Conservation (phyloP, 2,329 filamentous ascomycete genomes). For the Cylindrodendrum hubeiense region DNA sequence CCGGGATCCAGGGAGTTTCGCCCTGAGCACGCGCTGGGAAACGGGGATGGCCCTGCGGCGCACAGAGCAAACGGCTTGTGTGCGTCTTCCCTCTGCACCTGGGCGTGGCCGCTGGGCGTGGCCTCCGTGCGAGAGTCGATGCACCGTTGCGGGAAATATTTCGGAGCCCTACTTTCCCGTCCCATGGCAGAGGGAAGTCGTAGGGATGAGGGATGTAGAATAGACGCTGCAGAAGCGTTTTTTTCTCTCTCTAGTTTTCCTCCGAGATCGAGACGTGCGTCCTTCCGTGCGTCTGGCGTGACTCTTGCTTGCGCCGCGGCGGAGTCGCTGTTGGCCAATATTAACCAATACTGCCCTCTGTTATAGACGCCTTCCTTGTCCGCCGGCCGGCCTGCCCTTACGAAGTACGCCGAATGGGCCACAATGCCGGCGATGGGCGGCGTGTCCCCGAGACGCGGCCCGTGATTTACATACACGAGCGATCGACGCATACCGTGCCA, state of each 20-base stretch:
- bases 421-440: background rate
- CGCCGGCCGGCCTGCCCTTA: too few relatives aligned
- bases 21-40: background rate
- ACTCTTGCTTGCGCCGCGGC: conserved; percentile 20
- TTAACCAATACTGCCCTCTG: conserved; percentile 9
- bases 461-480: conserved; percentile 11
- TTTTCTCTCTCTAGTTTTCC: background rate
- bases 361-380: conserved; percentile 3
- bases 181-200: background rate
- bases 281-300: conserved; percentile 16
- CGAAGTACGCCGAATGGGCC: background rate
- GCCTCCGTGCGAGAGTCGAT: background rate
- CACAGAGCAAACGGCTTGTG: background rate
- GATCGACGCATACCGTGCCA: background rate
- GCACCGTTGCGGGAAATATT: conserved; percentile 6
- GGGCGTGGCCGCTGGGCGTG: too few relatives aligned
- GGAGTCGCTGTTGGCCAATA: conserved; percentile 1
- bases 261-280: conserved; percentile 7
- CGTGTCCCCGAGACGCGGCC: background rate
- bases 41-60: background rate
- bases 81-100: too few relatives aligned
- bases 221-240: conserved; percentile 1
- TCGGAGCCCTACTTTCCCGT: background rate
- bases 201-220: conserved; percentile 8
- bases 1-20: background rate